Evolutionary conservation across 208 protist genomes (phyloP), one percentile per base, ranked within the genome.

Genomic region (Acanthamoeba divionensis): DNA sequence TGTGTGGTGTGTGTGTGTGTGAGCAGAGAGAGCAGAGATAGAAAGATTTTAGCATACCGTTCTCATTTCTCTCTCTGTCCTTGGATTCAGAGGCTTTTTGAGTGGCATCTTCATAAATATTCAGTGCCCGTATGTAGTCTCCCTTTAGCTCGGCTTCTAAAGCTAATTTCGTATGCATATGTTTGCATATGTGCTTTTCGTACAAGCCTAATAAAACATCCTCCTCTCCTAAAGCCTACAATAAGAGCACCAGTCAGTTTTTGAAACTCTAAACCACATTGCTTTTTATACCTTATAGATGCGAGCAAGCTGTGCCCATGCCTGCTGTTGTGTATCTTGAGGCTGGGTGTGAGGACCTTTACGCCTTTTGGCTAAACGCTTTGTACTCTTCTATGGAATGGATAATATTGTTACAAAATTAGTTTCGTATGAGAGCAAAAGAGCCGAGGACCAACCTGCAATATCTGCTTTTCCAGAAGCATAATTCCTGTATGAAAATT

Each of bases 161-260:
- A 9, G 94, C 94, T n/a, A 89, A 38, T 29, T 90, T 86, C 38
- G 94, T 94, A 24, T 77, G 24, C 5, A 36, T 15, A 50, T 93
- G 48, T 4, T 83, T n/a, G 26, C 75, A 33, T 18, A 91, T 89
- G 67, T 94, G 62, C 45, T 93, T 93, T 12, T 95, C 91, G 31
- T 92, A 93, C 15, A 96, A 52, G 33, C 91, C 93, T 10, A 85
- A 29, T 38, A 95, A 66, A 0, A 95, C 73, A 88, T 96, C 94
- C 21, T 94, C 86, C 63, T 96, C 93, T 54, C 91, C 93, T 21
- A 96, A 66, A 1, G 75, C 41, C 67, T 7, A 91, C 0, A 31
- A 77, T 62, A 24, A 55, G 44, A 82, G 67, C 0, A 45, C 1
- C 31, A 31, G 63, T 36, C 63, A 29, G 54, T 69, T 26, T 69